Base-by-base conservation (phyloP, 106 monocot genomes). In the Dioscorea alata region DNA sequence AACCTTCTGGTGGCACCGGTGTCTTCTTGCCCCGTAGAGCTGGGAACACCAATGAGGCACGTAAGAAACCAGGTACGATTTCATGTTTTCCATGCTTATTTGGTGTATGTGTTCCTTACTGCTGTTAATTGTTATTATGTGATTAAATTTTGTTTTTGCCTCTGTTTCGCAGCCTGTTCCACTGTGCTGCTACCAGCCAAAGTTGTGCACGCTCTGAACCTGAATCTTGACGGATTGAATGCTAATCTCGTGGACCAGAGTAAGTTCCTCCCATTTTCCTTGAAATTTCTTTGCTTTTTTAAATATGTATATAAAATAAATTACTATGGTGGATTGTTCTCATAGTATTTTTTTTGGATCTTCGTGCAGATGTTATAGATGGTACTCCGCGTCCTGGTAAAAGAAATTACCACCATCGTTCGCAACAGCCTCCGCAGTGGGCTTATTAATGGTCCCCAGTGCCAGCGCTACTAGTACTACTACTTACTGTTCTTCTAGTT, bases 181-280 rank as follows among this genome's bases (percentile, higher is more conserved):
- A 75, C 81, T 28, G 81, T 72, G 25, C 61, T 81, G 2, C 62
- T 81, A 42, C 81, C 81, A 4, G 81, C 70, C 6, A 71, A 74
- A 33, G 75, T 81, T 20, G 67, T 81, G 16, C 75, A 71, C 60
- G 80, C 80, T 12, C 63, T 80, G 28, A 80, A 80, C 59, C 65
- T 80, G 6, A 71, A 80, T 54, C 70, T 75, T 12, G 75, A 80
- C 0, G 75, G 66, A 4, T 48, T 80, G 7, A 48, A 59, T 12
- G 4, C 66, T 6, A 48, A 75, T 0, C 48, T 25, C 22, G 60
- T 60, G 17, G 12, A 23, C 60, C 19, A 18, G 5, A 18, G 16
- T 56, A 13, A 56, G n/a, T 56, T 56, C 54, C 19, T 19, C 8
- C 23, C 60, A 10, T 9, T 60, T 23, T 60, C 23, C 22, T 4